Evolutionary conservation across 352 stramenopile genomes (phyloP), one percentile per base, ranked within the genome.

Genomic region (Phytophthora colocasiae): DNA sequence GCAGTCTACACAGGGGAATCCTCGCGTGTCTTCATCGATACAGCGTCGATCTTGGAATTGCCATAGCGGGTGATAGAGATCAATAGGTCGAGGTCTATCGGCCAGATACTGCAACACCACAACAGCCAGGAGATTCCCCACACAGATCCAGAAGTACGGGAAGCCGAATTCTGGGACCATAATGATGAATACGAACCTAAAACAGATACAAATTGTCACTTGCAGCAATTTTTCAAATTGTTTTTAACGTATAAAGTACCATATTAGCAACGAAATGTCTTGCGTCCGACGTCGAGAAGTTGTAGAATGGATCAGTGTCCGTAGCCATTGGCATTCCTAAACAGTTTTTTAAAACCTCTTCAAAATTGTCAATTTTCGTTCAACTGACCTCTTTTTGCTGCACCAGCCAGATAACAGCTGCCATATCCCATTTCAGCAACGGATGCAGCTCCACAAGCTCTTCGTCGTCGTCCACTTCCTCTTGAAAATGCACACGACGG

Each of bases 1-100:
- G 27, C 73, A 78, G 71, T 94, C 84, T 4, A 94, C 71, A 32
- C 84, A 94, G 1, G 84, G 83, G 46, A 91, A 91, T 0, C 77
- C 83, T 32, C 55, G 48, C 6, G 78, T 86, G 50, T 91, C 80
- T 26, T 73, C 55, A 39, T 91, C 80, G 1, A 73, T 59, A 32
- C 69, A 81, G 10, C 54, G 47, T 9, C 48, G 63, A 2, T 80
- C 66, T 52, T 60, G 46, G 9, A 63, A n/a, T 4, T 62, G 55
- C 57, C 56, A 59, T 43, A 91, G 55, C 19, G 64, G 56, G 3
- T 40, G 17, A 22, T 85, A 70, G 19, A 90, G 22, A 63, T 94
- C 85, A 31, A 92, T 75, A 0, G 85, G 85, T 6, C 85, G 66
- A 14, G 70, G 56, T 36, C 78, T 69, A 1, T 80, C 17, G 1